A percentile compares a stretch with the other conserved stretches of the same genome.
phyloP scores from a whole-genome alignment of 2,329 filamentous ascomycete genomes.

The Graphilbum fragrans region DNA sequence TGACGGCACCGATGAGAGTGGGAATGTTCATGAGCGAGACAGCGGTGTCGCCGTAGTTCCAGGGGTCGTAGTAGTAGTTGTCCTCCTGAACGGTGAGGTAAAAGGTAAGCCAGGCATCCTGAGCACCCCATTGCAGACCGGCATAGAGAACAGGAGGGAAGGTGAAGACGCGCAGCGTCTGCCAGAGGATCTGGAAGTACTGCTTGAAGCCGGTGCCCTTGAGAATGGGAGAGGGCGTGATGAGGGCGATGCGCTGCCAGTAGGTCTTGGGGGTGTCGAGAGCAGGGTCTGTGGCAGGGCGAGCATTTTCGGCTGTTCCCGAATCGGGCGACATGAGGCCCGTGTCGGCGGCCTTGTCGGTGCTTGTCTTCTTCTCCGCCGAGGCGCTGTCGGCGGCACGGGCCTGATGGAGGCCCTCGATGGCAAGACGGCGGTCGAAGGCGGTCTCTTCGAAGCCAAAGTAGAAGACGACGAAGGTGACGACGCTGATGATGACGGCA shows the following conservation, averaged over 20 bases:
- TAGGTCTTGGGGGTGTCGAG: slow-evolving; percentile 2
- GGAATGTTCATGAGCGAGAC: slow-evolving; percentile 5
- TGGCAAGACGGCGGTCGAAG: slow-evolving; percentile 1
- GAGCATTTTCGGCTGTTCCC: neutral
- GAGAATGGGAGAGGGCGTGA: slow-evolving; percentile 3
- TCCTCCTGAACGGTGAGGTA: slow-evolving; percentile 3
- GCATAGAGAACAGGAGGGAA: slow-evolving; percentile 3
- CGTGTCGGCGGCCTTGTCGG: neutral
- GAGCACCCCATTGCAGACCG: slow-evolving; percentile 3
- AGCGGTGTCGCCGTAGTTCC: slow-evolving; percentile 4
- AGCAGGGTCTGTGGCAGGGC: neutral
- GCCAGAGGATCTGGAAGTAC: slow-evolving; percentile 4
- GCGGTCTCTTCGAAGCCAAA: slow-evolving; percentile 3
- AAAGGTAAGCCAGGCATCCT: slow-evolving; percentile 5
- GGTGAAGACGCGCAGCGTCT: slow-evolving; percentile 2
- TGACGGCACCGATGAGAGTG: slow-evolving; percentile 3
- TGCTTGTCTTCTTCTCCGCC: neutral
- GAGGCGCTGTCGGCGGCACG: neutral
- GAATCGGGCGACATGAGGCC: no score
- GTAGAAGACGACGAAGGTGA: slow-evolving; percentile 18
- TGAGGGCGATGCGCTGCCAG: slow-evolving; percentile 3
- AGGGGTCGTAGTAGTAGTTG: slow-evolving; percentile 4
- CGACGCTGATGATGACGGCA: slow-evolving; percentile 27
- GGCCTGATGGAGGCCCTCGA: slow-evolving; percentile 2
- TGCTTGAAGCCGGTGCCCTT: slow-evolving; percentile 3